Evolutionary conservation across 2,329 filamentous ascomycete genomes (phyloP).

Genomic region (Neofusicoccum sp.): DNA sequence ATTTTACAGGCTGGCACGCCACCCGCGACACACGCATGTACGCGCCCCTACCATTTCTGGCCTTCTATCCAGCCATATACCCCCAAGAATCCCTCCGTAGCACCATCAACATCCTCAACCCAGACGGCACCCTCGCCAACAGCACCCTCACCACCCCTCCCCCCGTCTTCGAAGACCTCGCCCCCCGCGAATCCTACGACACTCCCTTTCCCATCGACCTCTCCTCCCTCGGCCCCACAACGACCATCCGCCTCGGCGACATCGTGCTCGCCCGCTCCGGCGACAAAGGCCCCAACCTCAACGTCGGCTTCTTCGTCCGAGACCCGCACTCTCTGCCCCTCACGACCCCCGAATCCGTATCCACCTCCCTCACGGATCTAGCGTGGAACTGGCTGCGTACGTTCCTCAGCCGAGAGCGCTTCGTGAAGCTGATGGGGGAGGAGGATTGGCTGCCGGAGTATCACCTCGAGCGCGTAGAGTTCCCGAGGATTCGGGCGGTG

Average conservation of each 20-base stretch:
- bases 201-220: conserved; percentile 24
- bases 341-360: too few species aligned
- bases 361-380: conserved; percentile 21
- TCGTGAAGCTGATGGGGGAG: conserved; percentile 25
- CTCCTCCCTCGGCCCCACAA: conserved; percentile 26
- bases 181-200: conserved; percentile 29
- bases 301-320: conserved; percentile 37
- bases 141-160: background rate
- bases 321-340: background rate
- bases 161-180: conserved; percentile 19
- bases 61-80: conserved; percentile 28
- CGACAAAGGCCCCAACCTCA: conserved; percentile 39
- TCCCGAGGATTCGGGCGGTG: conserved; percentile 31
- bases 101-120: conserved; percentile 24
- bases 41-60: conserved; percentile 31
- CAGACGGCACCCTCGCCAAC: conserved; percentile 22
- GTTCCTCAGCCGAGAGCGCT: conserved; percentile 21
- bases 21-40: conserved; percentile 31
- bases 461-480: conserved; percentile 33
- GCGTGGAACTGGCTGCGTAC: conserved; percentile 32
- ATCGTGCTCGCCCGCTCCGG: conserved; percentile 44
- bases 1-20: conserved; percentile 24
- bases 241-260: conserved; percentile 40
- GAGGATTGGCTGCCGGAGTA: conserved; percentile 28
- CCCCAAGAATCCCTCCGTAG: background rate